phyloP scores from a whole-genome alignment of 345 rosid genomes.

The Lepidium sativum region DNA sequence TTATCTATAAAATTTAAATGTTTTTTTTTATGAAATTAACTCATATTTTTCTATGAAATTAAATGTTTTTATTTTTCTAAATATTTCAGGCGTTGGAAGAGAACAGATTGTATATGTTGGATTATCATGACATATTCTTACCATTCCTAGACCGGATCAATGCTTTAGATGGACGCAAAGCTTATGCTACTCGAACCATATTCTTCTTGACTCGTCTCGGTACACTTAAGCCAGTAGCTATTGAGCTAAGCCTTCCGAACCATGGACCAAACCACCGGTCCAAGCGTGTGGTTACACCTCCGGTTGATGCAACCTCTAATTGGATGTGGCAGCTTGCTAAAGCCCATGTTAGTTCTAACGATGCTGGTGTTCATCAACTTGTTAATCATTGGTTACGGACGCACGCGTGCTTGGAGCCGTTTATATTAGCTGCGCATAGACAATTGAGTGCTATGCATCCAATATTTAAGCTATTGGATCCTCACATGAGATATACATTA shows the following conservation, averaged over 20 bases:
- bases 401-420: slow-evolving; percentile 85
- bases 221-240: slow-evolving; percentile 80
- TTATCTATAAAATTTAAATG: not conserved
- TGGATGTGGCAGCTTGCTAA: slow-evolving; percentile 99
- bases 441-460: slow-evolving; percentile 97
- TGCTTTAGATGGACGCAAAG: slow-evolving; percentile 74
- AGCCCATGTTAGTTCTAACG: slow-evolving; percentile 91
- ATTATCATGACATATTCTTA: slow-evolving; percentile 69
- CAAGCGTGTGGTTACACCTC: slow-evolving; percentile 74
- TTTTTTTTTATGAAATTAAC: not conserved
- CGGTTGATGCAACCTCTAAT: slow-evolving; percentile 57
- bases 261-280: slow-evolving; percentile 32
- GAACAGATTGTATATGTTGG: slow-evolving; percentile 64
- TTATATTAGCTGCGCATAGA: slow-evolving; percentile 85
- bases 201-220: slow-evolving; percentile 62
- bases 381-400: slow-evolving; percentile 88
- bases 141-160: slow-evolving; percentile 85
- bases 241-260: slow-evolving; percentile 62
- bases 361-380: slow-evolving; percentile 91
- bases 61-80: not conserved
- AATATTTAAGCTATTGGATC: slow-evolving; percentile 78
- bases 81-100: slow-evolving; percentile 73
- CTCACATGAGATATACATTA: slow-evolving; percentile 88
- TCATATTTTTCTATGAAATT: not conserved
- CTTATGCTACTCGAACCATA: slow-evolving; percentile 84